Percentiles rank a stretch among this genome's conserved stretches.
Conservation (phyloP, 192 early-diverging fungal species). For the Backusella tuberculispora region DNA sequence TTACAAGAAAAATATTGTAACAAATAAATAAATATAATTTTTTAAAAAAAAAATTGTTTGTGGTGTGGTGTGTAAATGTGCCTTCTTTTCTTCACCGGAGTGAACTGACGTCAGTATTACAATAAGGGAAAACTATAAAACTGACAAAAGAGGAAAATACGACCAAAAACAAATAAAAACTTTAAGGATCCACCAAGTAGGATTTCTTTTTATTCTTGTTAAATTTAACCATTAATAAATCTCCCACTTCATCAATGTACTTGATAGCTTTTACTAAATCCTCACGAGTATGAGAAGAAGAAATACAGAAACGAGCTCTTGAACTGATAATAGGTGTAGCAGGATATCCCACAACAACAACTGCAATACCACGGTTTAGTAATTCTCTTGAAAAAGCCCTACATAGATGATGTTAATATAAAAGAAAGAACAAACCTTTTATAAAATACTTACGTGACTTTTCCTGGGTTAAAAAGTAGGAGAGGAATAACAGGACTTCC, state of each 20-base stretch:
- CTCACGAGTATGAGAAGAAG: slow-evolving; percentile 91
- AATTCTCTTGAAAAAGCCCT: slow-evolving; percentile 92
- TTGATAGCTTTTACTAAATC: slow-evolving; percentile 75
- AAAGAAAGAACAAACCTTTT: neutral
- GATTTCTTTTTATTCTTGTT: neutral
- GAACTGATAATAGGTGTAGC: slow-evolving; percentile 96
- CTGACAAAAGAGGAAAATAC: slow-evolving; percentile 4
- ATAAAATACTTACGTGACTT: slow-evolving; percentile 63
- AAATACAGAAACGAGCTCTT: slow-evolving; percentile 94
- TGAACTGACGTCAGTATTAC: neutral
- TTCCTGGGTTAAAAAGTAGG: slow-evolving; percentile 84
- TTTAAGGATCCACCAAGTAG: neutral
- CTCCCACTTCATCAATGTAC: slow-evolving; percentile 74
- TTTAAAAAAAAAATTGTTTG: neutral
- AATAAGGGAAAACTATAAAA: neutral
- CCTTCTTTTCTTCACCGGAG: neutral
- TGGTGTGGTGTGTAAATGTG: neutral
- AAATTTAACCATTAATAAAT: slow-evolving; percentile 67
- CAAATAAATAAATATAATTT: neutral
- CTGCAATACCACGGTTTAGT: slow-evolving; percentile 87
- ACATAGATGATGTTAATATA: neutral
- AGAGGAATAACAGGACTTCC: slow-evolving; percentile 88
- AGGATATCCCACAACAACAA: slow-evolving; percentile 96
- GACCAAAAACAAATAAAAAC: neutral
- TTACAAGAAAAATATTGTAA: too few relatives aligned